Evolutionary conservation across 371 early-diverging fungal species (phyloP).

Genomic region (Spraguea lophii): DNA sequence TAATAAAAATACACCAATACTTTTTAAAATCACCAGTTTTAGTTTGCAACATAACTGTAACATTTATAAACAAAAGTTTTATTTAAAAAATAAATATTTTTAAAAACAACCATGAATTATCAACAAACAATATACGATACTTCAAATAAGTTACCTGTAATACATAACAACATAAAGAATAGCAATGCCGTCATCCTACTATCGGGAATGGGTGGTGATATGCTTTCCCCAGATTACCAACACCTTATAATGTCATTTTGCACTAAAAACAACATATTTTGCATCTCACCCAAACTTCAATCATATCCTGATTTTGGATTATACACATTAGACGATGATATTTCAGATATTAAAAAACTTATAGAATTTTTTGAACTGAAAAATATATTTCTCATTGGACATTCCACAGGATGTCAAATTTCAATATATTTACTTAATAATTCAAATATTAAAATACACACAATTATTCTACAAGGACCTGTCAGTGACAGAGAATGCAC

Average conservation of each 20-base stretch:
- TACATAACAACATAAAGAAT: no score
- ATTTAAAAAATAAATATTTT: no score
- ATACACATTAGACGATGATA: constrained; percentile 11
- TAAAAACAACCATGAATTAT: no score
- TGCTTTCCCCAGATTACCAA: constrained; percentile 2
- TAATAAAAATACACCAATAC: no score
- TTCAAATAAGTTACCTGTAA: no score
- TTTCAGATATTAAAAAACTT: constrained; percentile 10
- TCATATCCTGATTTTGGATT: constrained; percentile 19
- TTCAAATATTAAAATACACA: neutral
- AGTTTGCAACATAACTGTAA: no score
- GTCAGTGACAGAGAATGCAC: constrained; percentile 45
- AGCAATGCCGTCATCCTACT: no score
- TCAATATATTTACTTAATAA: constrained; percentile 10
- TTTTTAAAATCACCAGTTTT: no score
- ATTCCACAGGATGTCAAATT: constrained; percentile 43
- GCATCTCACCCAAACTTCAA: constrained; percentile 21
- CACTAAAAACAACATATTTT: neutral
- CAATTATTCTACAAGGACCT: constrained; percentile 23
- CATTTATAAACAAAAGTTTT: no score
- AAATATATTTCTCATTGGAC: constrained; percentile 34
- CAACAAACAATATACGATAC: no score
- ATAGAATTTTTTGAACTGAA: neutral
- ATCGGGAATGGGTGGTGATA: constrained; percentile 10
- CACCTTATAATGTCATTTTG: constrained; percentile 2